Base-by-base conservation (phyloP, 2,329 filamentous ascomycete species). In the Nemania sp. region DNA sequence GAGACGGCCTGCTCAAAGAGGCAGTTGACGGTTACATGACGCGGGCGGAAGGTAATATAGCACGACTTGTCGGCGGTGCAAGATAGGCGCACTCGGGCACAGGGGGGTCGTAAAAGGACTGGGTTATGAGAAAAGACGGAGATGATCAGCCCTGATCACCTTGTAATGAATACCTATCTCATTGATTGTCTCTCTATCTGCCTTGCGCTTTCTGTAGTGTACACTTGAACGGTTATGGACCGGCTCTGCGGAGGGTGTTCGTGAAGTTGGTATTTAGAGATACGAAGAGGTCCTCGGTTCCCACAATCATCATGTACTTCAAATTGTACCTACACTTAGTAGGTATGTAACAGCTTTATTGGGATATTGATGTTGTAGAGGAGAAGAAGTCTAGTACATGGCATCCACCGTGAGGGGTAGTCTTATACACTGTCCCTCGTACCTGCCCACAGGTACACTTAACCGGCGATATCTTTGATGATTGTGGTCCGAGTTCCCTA, bases 151-250 rank as follows among this genome's bases (percentile, higher is more conserved):
- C 18, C 45, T 63, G 11, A 32, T 47, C 58, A 34, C 37, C 55
- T 43, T 57, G 35, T 57, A 63, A 60, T 65, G 34, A 63, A 63
- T 57, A 60, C 25, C 20, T 42, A 60, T 34, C 20, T 42, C 40
- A 52, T 50, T 48, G 29, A 21, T 48, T 34, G 25, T 34, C 15
- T 34, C 6, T 9, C 45, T 34, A 5, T 15, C 2, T 25, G 11
- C 42, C n/a, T n/a, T n/a, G n/a, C n/a, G n/a, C n/a, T n/a, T n/a
- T n/a, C n/a, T n/a, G n/a, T n/a, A n/a, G n/a, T n/a, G n/a, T n/a
- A 13, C 11, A 42, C 52, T 37, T 25, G 6, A 5, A 9, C 34
- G 6, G 17, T 13, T 40, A 15, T n/a, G 3, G 34, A 48, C 34
- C 15, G 17, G 5, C 32, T 48, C 18, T n/a, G 21, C 29, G 29